These are phyloP conservation scores for Curvularia lunata DNA, from an alignment of 2,329 filamentous ascomycete species.

Conservation along the genomic window DNA sequence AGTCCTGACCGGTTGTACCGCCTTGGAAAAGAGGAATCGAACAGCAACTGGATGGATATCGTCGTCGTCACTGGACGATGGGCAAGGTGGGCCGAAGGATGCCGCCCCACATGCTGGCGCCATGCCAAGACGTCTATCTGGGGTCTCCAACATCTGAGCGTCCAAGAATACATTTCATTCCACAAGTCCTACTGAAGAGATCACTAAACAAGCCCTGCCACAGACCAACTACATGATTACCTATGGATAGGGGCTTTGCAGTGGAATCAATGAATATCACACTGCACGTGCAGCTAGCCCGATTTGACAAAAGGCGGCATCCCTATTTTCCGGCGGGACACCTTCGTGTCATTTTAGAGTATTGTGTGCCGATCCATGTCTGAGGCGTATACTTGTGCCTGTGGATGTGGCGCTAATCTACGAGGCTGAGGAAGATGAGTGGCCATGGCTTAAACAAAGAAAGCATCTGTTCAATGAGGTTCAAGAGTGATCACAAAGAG, in stretches of 20 bases:
- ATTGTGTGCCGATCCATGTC: background rate
- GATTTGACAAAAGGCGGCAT: background rate
- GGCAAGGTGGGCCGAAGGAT: background rate
- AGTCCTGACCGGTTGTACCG: constrained; percentile 1
- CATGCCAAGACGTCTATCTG: background rate
- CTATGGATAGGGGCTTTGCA: background rate
- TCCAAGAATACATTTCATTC: background rate
- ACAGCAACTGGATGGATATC: background rate
- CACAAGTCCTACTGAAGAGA: background rate
- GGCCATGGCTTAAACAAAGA: background rate
- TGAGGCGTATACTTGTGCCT: background rate
- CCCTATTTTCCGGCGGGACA: background rate
- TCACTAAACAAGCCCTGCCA: background rate
- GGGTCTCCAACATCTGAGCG: background rate
- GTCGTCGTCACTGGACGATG: background rate
- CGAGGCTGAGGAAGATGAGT: background rate
- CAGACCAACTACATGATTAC: background rate
- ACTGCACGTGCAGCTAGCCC: background rate
- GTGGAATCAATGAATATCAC: background rate
- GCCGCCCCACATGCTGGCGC: background rate
- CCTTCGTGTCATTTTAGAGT: background rate
- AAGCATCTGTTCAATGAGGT: background rate
- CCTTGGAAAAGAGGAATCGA: background rate
- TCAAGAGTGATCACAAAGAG: background rate
- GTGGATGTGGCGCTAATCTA: background rate